Evolutionary conservation across 495 filamentous ascomycete genomes (phyloP), one percentile per base, ranked within the genome.

Genomic region (Podospora comata): DNA sequence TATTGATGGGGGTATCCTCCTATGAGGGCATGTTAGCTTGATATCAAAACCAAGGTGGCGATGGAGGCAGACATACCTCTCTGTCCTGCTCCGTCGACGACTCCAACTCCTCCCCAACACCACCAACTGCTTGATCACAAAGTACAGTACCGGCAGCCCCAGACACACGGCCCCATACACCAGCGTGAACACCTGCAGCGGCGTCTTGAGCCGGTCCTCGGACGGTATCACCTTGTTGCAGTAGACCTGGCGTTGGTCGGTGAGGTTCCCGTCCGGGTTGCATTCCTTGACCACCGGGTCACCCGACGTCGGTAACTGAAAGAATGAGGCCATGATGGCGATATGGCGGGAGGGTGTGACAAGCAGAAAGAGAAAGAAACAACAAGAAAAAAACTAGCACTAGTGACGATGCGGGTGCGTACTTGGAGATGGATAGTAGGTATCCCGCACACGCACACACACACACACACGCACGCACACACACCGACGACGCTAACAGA

Each of bases 231-330:
- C 19, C 34, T 34, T 72, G 64, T 76, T 76, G 72, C 72, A 72
- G 64, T 74, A 76, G 34, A 76, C 55, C 63, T 58, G 72, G 18
- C 70, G 66, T 1, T 48, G 18, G 27, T 48, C 61, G 9, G 32
- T 19, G 7, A 60, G 54, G 23, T 55, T 32, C 23, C 60, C 48
- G 15, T 11, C 18, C 32, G 4, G 23, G 34, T 68, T 67, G 66
- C 72, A 76, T 5, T 59, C 67, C 26, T 48, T 53, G 34, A 74
- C 65, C 9, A 71, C 72, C n/a, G 74, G 72, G 62, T 76, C 74
- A 58, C 70, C 72, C 16, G 72, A 71, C 16, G 59, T 68, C 4
- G 64, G 66, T 18, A 69, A 70, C 62, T 72, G 72, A 54, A 76
- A 70, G 64, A 73, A 70, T 18, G 72, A 76, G 5, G 72, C 72